Evolutionary conservation across 1,139 yeast species (phyloP), one percentile per base, ranked within the genome.

Genomic region (Pichia sp.): DNA sequence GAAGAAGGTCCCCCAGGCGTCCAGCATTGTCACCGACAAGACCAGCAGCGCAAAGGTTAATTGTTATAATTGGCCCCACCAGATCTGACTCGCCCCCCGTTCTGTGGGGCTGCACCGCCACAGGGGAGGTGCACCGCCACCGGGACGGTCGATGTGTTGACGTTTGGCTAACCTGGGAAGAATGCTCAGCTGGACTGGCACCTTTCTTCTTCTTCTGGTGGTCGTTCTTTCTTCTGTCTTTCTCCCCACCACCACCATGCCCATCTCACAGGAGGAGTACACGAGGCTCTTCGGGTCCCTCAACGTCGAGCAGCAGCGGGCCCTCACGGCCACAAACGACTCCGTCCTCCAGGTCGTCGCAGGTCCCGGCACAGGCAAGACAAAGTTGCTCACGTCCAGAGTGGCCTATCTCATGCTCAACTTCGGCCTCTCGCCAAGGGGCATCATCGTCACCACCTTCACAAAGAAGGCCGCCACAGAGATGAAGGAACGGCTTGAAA

Each of bases 401-500:
- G 94, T 89, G 9, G 94, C 94, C 0, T 77, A 81, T 60, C 69
- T 90, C 32, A 58, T 88, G 21, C 55, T 79, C 2, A 66, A 73
- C 11, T 75, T 79, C 33, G 61, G 71, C 3, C 65, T 83, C 1
- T 67, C 71, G 1, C 90, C 96, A 0, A 71, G 73, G 28, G 68
- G 76, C 40, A 75, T 91, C 35, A 76, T 91, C 4, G 93, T 90
- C 22, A 88, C 96, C 12, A 90, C 97, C 0, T 91, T 91, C 67
- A 90, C 97, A 18, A 87, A 87, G 60, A 85, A 84, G 56, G 97
- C 97, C 0, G 95, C 97, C 2, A 76, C 73, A 45, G 97, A 91
- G 65, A 84, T 91, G 86, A 69, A 71, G 15, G 83, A 78, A 39
- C 69, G 98, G 36, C 65, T 87, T 19, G 56, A 57, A 0, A 52